phyloP scores from a whole-genome alignment of 2,329 filamentous ascomycete species.

The Venturia carpophila region DNA sequence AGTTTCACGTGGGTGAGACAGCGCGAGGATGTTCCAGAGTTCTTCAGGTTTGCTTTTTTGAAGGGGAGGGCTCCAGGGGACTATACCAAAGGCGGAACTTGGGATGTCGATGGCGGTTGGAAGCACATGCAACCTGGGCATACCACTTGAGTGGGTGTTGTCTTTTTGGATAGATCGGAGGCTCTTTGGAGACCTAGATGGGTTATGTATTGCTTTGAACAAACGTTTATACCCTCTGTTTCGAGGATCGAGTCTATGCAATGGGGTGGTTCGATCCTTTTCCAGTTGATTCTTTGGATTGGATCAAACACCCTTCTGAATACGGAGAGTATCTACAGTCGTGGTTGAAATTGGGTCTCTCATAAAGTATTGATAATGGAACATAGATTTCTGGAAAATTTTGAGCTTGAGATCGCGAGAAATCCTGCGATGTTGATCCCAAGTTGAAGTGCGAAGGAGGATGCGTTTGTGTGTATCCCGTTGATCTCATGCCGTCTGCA shows the following conservation, averaged over 20 bases:
- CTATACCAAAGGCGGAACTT: constrained; percentile 68
- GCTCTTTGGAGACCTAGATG: constrained; percentile 8
- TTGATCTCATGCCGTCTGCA: background rate
- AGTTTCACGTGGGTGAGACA: constrained; percentile 55
- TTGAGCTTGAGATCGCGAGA: too few species aligned
- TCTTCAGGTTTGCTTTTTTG: constrained; percentile 71
- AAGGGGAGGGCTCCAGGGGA: constrained; percentile 56
- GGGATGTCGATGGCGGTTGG: constrained; percentile 60
- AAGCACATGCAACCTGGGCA: constrained; percentile 52
- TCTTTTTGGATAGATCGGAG: background rate
- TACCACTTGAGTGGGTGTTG: background rate
- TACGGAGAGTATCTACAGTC: background rate
- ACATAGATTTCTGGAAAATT: too few species aligned
- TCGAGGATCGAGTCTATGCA: background rate
- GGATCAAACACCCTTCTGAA: too few species aligned
- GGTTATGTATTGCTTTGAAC: background rate
- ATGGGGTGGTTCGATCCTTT: background rate
- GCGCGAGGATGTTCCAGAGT: constrained; percentile 48
- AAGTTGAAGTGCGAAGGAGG: too few species aligned
- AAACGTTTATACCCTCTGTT: constrained; percentile 11
- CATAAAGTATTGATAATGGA: too few species aligned
- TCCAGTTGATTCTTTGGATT: too few species aligned
- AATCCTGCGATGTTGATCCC: too few species aligned
- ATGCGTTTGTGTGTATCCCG: too few species aligned
- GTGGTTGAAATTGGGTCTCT: background rate